Percentiles rank a stretch among this genome's conserved stretches.
phyloP scores from a whole-genome alignment of 441 rosid genomes.

The Erysimum cheiri region DNA sequence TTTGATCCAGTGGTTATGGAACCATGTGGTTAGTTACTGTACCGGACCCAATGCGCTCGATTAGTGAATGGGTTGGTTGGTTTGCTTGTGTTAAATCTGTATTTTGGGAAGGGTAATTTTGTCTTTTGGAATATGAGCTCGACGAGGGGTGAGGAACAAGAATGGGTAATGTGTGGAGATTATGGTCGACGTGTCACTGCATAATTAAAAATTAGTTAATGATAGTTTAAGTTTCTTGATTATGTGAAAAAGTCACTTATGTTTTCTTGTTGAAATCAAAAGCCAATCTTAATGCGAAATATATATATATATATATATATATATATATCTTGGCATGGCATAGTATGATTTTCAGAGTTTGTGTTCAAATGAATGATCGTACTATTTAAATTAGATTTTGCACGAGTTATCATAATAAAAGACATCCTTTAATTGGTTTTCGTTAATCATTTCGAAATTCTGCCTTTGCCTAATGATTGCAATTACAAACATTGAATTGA shows the following conservation, averaged over 20 bases:
- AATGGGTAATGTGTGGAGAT: slow-evolving; percentile 26
- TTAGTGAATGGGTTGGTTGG: slow-evolving; percentile 43
- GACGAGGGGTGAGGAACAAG: background rate
- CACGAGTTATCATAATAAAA: background rate
- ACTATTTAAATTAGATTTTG: background rate
- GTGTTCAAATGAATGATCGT: background rate
- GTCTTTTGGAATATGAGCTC: slow-evolving; percentile 17
- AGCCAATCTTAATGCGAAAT: background rate
- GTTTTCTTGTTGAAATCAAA: slow-evolving; percentile 10
- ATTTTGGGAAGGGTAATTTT: slow-evolving; percentile 22
- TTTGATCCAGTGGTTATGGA: slow-evolving; percentile 98
- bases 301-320: too few species aligned
- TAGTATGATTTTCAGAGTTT: too few species aligned
- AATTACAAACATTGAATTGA: background rate
- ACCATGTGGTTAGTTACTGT: slow-evolving; percentile 77
- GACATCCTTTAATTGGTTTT: background rate
- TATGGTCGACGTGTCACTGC: background rate
- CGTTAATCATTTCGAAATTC: slow-evolving; percentile 14
- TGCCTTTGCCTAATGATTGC: slow-evolving; percentile 4
- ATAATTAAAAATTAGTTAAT: slow-evolving; percentile 35
- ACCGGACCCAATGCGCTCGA: slow-evolving; percentile 97
- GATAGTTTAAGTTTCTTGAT: slow-evolving; percentile 33
- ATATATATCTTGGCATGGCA: slow-evolving; percentile 1
- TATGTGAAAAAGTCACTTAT: slow-evolving; percentile 13
- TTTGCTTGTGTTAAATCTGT: slow-evolving; percentile 22